Conservation (phyloP, 371 early-diverging fungal species). For the Mucor circinelloides region DNA sequence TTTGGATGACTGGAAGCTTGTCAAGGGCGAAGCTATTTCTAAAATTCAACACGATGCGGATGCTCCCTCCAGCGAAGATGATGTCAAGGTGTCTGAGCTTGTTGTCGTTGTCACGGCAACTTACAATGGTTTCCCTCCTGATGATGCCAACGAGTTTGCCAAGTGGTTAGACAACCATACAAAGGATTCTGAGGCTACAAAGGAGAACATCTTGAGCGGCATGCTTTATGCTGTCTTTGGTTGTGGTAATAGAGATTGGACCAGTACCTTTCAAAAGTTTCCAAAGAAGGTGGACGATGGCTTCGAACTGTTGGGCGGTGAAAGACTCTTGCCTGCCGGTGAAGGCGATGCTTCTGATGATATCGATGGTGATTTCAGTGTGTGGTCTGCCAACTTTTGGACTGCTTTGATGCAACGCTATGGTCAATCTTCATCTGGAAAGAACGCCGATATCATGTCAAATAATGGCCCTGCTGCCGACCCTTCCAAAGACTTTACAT, state of each 20-base stretch:
- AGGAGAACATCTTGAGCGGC: conserved; percentile 6
- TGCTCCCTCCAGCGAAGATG: conserved; percentile 5
- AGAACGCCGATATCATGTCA: conserved; percentile 3
- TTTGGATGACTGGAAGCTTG: conserved; percentile 35
- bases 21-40: conserved; percentile 7
- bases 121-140: conserved; percentile 47
- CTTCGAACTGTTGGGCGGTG: conserved; percentile 40
- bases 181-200: background rate
- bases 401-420: background rate
- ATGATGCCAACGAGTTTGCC: conserved; percentile 41
- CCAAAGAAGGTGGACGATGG: conserved; percentile 34
- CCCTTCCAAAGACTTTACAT: conserved; percentile 55
- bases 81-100: conserved; percentile 24
- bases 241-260: conserved; percentile 41
- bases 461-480: background rate
- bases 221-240: conserved; percentile 41
- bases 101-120: conserved; percentile 29
- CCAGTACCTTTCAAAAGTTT: conserved; percentile 42
- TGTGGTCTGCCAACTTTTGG: conserved; percentile 23
- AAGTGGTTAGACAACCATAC: conserved; percentile 12
- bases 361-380: conserved; percentile 35
- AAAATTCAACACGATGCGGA: background rate
- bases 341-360: conserved; percentile 44
- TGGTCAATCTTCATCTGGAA: background rate
- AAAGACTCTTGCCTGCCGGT: conserved; percentile 32